Evolutionary conservation across 2,329 filamentous ascomycete genomes (phyloP).

Genomic region (Magnaporthiopsis rhizophila): DNA sequence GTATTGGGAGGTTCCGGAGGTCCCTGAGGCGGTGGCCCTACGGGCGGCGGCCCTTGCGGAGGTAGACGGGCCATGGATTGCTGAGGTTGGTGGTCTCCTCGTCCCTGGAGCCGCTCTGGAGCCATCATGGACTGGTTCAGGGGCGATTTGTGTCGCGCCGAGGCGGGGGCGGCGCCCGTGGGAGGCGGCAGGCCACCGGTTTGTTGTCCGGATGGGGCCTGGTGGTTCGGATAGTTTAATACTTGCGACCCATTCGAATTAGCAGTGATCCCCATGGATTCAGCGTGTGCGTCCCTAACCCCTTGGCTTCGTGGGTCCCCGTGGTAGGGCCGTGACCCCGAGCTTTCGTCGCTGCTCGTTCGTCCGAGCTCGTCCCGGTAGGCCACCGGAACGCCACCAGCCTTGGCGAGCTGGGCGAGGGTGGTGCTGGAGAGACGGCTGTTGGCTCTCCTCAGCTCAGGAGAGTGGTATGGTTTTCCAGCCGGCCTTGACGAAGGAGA

Average conservation of each 20-base stretch:
- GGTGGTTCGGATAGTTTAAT: slow-evolving; percentile 31
- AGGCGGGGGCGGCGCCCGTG: neutral
- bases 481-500: slow-evolving; percentile 61
- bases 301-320: slow-evolving; percentile 33
- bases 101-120: slow-evolving; percentile 3
- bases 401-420: slow-evolving; percentile 69
- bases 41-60: neutral
- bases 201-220: slow-evolving; percentile 18
- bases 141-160: slow-evolving; percentile 37
- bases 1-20: slow-evolving; percentile 6
- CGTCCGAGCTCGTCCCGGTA: slow-evolving; percentile 23
- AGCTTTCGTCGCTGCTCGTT: slow-evolving; percentile 22
- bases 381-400: slow-evolving; percentile 41
- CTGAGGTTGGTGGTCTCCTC: neutral
- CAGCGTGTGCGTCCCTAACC: slow-evolving; percentile 37
- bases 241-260: slow-evolving; percentile 46
- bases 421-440: slow-evolving; percentile 78
- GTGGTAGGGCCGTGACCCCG: slow-evolving; percentile 14
- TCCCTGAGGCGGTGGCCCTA: neutral
- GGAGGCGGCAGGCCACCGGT: neutral
- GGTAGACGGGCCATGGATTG: neutral
- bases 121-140: slow-evolving; percentile 26
- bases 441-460: slow-evolving; percentile 72
- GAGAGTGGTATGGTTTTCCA: slow-evolving; percentile 63
- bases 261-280: slow-evolving; percentile 43